phyloP scores from a whole-genome alignment of 1,139 yeast species.

The Hansenula lynferdii region DNA sequence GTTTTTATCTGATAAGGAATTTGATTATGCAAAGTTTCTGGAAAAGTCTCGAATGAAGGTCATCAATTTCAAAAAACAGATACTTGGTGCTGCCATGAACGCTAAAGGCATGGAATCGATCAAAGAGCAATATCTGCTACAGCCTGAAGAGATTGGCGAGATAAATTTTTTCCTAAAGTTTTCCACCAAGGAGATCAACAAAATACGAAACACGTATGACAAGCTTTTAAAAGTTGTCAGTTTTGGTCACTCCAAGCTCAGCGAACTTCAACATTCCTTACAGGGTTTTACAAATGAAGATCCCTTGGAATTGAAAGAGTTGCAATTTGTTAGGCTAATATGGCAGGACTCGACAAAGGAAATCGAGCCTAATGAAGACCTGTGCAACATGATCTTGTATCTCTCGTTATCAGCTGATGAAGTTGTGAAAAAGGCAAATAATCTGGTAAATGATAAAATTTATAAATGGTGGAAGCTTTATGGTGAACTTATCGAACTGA shows the following conservation, averaged over 20 bases:
- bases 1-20: conserved; percentile 25
- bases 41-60: conserved; percentile 29
- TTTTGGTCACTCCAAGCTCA: conserved; percentile 38
- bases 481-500: conserved; percentile 28
- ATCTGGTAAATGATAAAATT: conserved; percentile 34
- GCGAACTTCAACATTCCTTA: conserved; percentile 32
- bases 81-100: conserved; percentile 6
- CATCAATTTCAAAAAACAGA: conserved; percentile 27
- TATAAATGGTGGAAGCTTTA: conserved; percentile 48
- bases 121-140: conserved; percentile 17
- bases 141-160: conserved; percentile 43
- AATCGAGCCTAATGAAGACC: conserved; percentile 17
- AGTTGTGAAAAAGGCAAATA: conserved; percentile 35
- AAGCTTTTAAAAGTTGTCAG: conserved; percentile 39
- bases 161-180: conserved; percentile 53
- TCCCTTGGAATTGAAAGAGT: conserved; percentile 21
- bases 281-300: conserved; percentile 21
- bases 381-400: conserved; percentile 15
- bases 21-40: conserved; percentile 13
- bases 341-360: conserved; percentile 14
- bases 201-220: conserved; percentile 29
- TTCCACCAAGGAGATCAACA: conserved; percentile 43
- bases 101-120: not conserved
- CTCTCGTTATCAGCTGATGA: conserved; percentile 28
- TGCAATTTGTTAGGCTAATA: conserved; percentile 15